Conservation (phyloP, 768 basidiomycete species). For the Suillus paluster region DNA sequence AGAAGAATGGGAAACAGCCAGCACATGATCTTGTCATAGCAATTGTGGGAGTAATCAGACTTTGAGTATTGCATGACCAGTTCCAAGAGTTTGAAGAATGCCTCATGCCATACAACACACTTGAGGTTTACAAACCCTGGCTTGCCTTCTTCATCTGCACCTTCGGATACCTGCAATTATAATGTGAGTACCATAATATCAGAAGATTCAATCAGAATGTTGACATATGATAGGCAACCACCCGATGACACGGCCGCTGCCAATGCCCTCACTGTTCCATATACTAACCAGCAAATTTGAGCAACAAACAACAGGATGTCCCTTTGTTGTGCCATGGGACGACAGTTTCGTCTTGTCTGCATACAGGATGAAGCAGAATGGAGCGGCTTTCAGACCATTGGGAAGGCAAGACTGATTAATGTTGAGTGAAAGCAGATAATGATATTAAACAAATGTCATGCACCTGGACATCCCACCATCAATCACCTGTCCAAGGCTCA, state of each 20-base stretch:
- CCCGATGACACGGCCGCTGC: slow-evolving; percentile 17
- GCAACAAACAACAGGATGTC: slow-evolving; percentile 17
- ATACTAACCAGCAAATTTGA: slow-evolving; percentile 21
- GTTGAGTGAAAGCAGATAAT: background rate
- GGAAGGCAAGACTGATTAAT: slow-evolving; percentile 2
- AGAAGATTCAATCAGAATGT: background rate
- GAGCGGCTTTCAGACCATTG: slow-evolving; percentile 3
- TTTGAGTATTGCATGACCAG: slow-evolving; percentile 20
- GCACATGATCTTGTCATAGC: slow-evolving; percentile 27
- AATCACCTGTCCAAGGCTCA: slow-evolving; percentile 42
- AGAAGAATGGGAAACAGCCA: slow-evolving; percentile 41
- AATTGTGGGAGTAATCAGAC: slow-evolving; percentile 27
- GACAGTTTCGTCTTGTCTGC: slow-evolving; percentile 22
- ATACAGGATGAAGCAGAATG: slow-evolving; percentile 18
- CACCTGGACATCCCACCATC: slow-evolving; percentile 44
- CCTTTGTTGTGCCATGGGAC: slow-evolving; percentile 22
- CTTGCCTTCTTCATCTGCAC: slow-evolving; percentile 33
- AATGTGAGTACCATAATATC: background rate
- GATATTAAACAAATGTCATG: background rate
- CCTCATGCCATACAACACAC: slow-evolving; percentile 40
- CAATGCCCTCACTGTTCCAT: slow-evolving; percentile 18
- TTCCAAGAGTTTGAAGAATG: slow-evolving; percentile 38
- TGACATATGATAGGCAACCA: slow-evolving; percentile 22
- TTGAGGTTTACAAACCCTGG: slow-evolving; percentile 37
- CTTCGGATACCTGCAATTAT: slow-evolving; percentile 34